These are phyloP conservation scores for Xerocomus cyaneibrunnescens DNA, from an alignment of 1,284 basidiomycete genomes.

Conservation along the genomic window DNA sequence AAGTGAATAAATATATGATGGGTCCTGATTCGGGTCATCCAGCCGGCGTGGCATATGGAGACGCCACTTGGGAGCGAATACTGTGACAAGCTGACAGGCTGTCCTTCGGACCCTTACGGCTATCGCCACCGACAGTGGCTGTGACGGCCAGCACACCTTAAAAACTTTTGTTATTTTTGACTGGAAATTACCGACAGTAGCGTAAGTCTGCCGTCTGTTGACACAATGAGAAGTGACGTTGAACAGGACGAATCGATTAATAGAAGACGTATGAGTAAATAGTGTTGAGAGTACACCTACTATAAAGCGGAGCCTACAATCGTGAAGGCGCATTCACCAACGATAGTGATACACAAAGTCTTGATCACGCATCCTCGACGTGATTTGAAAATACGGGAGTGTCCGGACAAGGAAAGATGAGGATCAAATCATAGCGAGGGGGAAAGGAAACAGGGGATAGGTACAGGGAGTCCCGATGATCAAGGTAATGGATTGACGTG, in stretches of 20 bases:
- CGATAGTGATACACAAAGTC: conserved; percentile 36
- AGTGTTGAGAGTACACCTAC: conserved; percentile 36
- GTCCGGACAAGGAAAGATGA: conserved; percentile 28
- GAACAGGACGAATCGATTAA: conserved; percentile 31
- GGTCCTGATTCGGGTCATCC: conserved; percentile 9
- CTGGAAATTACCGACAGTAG: conserved; percentile 28
- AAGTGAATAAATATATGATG: conserved; percentile 5
- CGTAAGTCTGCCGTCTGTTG: conserved; percentile 20
- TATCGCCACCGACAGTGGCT: conserved; percentile 32
- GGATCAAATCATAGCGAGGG: conserved; percentile 27
- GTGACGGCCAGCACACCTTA: conserved; percentile 32
- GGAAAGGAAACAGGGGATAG: conserved; percentile 17
- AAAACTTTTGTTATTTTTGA: conserved; percentile 27
- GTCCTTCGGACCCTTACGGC: conserved; percentile 19
- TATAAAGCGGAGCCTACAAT: conserved; percentile 31
- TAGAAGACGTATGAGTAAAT: conserved; percentile 35
- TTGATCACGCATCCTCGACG: conserved; percentile 25
- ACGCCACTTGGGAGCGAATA: not conserved
- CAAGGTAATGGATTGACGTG: conserved; percentile 39
- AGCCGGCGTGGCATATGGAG: conserved; percentile 12
- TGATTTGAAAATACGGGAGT: conserved; percentile 34
- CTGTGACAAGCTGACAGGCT: conserved; percentile 5
- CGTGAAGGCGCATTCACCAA: conserved; percentile 23
- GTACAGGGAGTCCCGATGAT: conserved; percentile 23
- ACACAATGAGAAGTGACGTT: conserved; percentile 23